Evolutionary conservation across 345 rosid species (phyloP), one percentile per base, ranked within the genome.

Genomic region (Aurinia saxatilis): DNA sequence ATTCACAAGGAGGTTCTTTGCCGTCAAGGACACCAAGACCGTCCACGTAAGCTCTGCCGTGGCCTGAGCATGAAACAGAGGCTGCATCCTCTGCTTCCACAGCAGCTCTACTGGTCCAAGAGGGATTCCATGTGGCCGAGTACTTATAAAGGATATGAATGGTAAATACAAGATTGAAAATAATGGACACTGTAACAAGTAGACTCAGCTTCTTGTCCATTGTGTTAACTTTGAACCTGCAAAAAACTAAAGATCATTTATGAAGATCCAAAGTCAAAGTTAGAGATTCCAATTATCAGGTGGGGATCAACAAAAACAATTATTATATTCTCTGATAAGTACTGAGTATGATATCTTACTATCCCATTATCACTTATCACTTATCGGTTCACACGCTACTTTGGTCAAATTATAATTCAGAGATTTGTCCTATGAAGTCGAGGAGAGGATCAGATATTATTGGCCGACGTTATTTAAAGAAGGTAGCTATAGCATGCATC

Each of bases 31-130:
- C 31, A 45, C 76, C 58, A 48, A 70, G 9, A 11, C 95, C 83
- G 38, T 90, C 97, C 56, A 86, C 34, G 50, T 41, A 90, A n/a
- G 84, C 90, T 73, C 81, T 76, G 4, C 95, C 91, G 25, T 86
- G 91, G 45, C 90, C 86, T 0, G 88, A 87, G 55, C 97, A 90
- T 9, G 81, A 30, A 18, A 78, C 44, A n/a, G 78, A 77, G 0
- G 95, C 95, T 65, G 67, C 91, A 1, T 56, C 39, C 53, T 86
- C 91, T 3, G 91, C 91, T 75, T 86, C 90, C 2, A 0, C 48
- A 5, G 88, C 90, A 0, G 90, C 90, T 62, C 14, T 68, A 19
- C 30, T 23, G 60, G 73, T 84, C 97, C 97, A 21, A 4, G 25
- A 2, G 2, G 25, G 25, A 2, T 21, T 21, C 25, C 25, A 21